A percentile compares a stretch with the other conserved stretches of the same genome.
These are phyloP conservation scores for Annulohypoxylon maeteangense DNA, from an alignment of 495 filamentous ascomycete species.

Conservation along the genomic window DNA sequence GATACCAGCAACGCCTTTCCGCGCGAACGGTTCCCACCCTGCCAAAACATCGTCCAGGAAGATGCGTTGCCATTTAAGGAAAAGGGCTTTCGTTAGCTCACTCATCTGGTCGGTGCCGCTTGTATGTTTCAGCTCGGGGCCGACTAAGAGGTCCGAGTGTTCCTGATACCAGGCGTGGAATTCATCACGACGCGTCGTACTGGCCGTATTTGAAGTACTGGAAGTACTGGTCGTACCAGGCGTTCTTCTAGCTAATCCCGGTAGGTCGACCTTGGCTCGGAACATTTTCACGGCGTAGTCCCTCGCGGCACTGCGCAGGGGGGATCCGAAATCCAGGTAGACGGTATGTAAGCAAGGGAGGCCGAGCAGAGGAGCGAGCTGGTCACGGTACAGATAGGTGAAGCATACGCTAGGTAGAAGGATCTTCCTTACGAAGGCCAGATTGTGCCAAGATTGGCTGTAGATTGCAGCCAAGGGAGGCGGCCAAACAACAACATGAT, in stretches of 20 bases:
- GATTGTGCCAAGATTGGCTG: conserved; percentile 32
- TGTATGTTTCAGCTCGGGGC: conserved; percentile 26
- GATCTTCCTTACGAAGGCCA: conserved; percentile 35
- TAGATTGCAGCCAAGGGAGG: conserved; percentile 34
- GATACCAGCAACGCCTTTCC: conserved; percentile 31
- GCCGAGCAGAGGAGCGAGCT: conserved; percentile 30
- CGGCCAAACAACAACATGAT: conserved; percentile 26
- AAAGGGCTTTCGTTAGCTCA: conserved; percentile 28
- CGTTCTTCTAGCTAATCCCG: conserved; percentile 23
- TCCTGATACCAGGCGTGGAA: conserved; percentile 29
- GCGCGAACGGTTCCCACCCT: conserved; percentile 41
- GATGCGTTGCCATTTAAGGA: conserved; percentile 31
- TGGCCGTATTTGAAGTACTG: neutral
- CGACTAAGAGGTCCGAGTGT: conserved; percentile 25
- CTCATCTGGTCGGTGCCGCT: conserved; percentile 23
- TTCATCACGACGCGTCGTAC: conserved; percentile 22
- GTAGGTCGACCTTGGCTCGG: conserved; percentile 24
- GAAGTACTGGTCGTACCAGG: neutral
- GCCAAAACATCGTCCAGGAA: conserved; percentile 30
- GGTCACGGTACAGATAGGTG: conserved; percentile 32
- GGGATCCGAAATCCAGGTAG: conserved; percentile 38
- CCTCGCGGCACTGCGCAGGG: conserved; percentile 14
- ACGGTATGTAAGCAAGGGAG: conserved; percentile 38
- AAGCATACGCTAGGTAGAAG: conserved; percentile 35
- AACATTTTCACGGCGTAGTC: conserved; percentile 34